phyloP scores from a whole-genome alignment of 1,139 yeast species.

The Arxiozyma heterogenica region DNA sequence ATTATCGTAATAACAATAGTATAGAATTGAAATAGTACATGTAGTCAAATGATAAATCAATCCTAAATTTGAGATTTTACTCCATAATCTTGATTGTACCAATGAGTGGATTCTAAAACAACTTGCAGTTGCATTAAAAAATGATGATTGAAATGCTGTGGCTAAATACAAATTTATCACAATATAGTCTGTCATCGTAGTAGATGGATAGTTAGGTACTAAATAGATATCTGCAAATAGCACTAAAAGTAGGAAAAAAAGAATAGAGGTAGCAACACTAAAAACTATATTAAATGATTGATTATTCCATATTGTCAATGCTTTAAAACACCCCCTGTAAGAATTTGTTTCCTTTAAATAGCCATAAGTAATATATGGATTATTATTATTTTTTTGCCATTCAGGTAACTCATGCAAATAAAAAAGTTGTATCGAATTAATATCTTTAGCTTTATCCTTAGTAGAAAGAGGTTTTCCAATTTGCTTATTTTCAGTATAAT shows the following conservation, averaged over 20 bases:
- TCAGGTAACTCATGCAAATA: conserved; percentile 48
- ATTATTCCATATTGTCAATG: conserved; percentile 23
- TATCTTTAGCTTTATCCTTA: background rate
- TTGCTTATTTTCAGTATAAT: background rate
- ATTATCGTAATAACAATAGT: conserved; percentile 56
- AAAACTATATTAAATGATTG: conserved; percentile 5
- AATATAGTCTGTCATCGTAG: conserved; percentile 18
- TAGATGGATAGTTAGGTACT: conserved; percentile 12
- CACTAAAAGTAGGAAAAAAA: conserved; percentile 8
- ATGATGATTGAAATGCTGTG: conserved; percentile 9
- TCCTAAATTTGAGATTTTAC: conserved; percentile 9
- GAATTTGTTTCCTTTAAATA: conserved; percentile 64
- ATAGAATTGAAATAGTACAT: conserved; percentile 28
- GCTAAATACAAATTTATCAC: conserved; percentile 13
- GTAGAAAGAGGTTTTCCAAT: background rate
- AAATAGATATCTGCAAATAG: conserved; percentile 13
- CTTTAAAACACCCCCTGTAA: conserved; percentile 41
- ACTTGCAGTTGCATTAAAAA: conserved; percentile 7
- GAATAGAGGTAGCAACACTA: conserved; percentile 2
- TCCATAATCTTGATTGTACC: conserved; percentile 8
- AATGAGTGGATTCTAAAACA: conserved; percentile 10
- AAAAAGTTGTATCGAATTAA: conserved; percentile 5
- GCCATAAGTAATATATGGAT: conserved; percentile 63
- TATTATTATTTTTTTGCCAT: conserved; percentile 67
- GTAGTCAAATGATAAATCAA: conserved; percentile 8